phyloP scores from a whole-genome alignment of 257 asterid genomes.

The Solanum arcanum region DNA sequence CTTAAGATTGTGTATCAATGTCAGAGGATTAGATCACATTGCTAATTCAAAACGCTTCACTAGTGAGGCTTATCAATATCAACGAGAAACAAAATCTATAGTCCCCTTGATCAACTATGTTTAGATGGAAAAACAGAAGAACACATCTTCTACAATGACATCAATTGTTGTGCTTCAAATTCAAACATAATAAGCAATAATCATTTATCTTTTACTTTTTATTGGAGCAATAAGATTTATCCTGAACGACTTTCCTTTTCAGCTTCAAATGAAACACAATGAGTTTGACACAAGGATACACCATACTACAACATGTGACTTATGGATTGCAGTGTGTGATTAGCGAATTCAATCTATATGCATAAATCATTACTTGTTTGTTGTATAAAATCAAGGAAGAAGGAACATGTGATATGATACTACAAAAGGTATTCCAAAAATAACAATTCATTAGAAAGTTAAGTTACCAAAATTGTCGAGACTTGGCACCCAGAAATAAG shows the following conservation, averaged over 20 bases:
- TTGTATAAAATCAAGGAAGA: background rate
- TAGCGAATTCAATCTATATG: background rate
- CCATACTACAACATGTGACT: background rate
- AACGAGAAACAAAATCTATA: background rate
- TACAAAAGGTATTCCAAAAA: background rate
- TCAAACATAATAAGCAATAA: background rate
- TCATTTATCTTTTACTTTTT: background rate
- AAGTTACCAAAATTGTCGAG: conserved; percentile 74
- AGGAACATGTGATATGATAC: background rate
- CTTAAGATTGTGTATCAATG: background rate
- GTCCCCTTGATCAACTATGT: background rate
- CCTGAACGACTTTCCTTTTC: background rate
- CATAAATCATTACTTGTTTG: background rate
- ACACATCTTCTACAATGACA: background rate
- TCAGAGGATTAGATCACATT: background rate
- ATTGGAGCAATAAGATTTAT: background rate
- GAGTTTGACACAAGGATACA: background rate
- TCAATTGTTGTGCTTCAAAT: background rate
- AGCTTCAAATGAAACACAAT: background rate
- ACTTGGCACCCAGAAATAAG: conserved; percentile 86
- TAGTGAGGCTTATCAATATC: background rate
- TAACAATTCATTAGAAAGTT: background rate
- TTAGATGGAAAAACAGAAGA: background rate
- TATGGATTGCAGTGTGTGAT: background rate
- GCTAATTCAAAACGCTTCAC: background rate